Evolutionary conservation across 2,329 filamentous ascomycete species (phyloP).

Genomic region (Arthrobotrys iridis): DNA sequence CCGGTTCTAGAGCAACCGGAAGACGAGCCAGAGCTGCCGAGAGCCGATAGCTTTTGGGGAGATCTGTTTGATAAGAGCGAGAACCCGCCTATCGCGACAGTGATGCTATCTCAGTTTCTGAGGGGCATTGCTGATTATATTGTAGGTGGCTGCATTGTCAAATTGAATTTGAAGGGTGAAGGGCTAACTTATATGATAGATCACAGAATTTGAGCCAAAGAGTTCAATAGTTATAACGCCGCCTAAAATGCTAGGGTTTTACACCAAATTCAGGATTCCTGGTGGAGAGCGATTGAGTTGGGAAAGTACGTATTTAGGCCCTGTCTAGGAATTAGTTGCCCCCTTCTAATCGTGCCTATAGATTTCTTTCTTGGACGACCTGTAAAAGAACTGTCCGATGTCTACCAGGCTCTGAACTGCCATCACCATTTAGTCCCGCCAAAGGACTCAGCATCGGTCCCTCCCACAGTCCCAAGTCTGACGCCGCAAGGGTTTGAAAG

Average conservation of each 20-base stretch:
- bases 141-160: conserved; percentile 30
- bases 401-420: conserved; percentile 57
- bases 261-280: conserved; percentile 53
- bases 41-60: conserved; percentile 49
- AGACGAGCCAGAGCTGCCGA: conserved; percentile 27
- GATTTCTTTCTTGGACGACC: conserved; percentile 56
- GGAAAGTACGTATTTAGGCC: conserved; percentile 55
- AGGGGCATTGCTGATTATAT: conserved; percentile 57
- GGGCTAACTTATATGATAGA: conserved; percentile 46
- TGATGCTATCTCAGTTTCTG: conserved; percentile 55
- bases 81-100: conserved; percentile 54
- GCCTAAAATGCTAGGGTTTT: conserved; percentile 58
- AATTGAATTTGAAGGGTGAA: neutral
- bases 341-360: conserved; percentile 4
- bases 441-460: conserved; percentile 46
- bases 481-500: conserved; percentile 58
- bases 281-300: conserved; percentile 55
- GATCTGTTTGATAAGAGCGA: conserved; percentile 51
- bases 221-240: conserved; percentile 57
- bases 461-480: conserved; percentile 57
- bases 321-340: neutral
- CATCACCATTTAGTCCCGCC: conserved; percentile 57
- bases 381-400: conserved; percentile 55
- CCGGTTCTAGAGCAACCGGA: conserved; percentile 42
- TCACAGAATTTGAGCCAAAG: conserved; percentile 57